Base-by-base conservation (phyloP, 164 flowering plant species). In the Aristolochia californica region DNA sequence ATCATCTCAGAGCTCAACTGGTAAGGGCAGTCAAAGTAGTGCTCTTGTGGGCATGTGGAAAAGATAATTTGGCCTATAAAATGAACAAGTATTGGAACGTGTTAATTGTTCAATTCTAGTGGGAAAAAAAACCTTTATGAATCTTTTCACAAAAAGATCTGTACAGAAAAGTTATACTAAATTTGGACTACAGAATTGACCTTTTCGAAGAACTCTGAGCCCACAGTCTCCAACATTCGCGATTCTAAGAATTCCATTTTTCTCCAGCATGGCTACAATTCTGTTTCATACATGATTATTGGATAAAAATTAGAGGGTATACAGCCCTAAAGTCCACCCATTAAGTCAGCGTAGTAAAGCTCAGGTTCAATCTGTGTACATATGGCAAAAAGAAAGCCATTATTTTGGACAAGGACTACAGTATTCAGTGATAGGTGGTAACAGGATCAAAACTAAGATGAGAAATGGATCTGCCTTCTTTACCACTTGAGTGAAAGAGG, bases 171-270 rank as follows among this genome's bases (percentile, higher is more conserved):
- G 12, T 2, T 3, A 45, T 14, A 34, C 38, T 5, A 62, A 24
- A 11, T 23, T n/a, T n/a, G 13, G 15, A 15, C 17, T 40, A 18
- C 18, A 43, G 16, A 11, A 16, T 15, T 43, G 65, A 88, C 98
- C 96, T 74, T 72, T 63, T 26, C 93, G 86, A 22, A 91, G 62
- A 61, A 86, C 54, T 49, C 74, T 71, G 59, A 91, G 48, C 62
- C 95, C 96, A 77, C 96, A 91, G 60, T 91, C 98, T 66, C 98
- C 98, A 44, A 91, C 84, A 77, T 71, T 91, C 18, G 98, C 98
- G 52, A 91, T 72, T 70, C 76, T 88, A 55, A 91, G 63, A 28
- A 71, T 69, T 61, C 98, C 96, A 63, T 66, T 77, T 56, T 61
- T 79, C 71, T 86, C 90, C 66, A 91, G 70, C 91, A 86, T 82